phyloP scores from a whole-genome alignment of 345 rosid species.

The Aquilaria yunnanensis region DNA sequence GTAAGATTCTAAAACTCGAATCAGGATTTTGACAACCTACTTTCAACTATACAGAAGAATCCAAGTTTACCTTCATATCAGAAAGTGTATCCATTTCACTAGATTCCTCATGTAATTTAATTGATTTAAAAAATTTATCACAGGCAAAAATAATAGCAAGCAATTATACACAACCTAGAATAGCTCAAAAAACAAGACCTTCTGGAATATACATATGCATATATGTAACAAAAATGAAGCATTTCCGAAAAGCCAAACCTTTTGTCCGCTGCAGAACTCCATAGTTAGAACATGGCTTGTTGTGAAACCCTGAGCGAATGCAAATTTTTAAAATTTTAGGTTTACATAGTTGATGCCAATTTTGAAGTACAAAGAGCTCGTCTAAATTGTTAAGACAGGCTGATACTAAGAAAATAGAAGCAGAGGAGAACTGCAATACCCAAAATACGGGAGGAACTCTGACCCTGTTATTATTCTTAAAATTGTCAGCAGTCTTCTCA shows the following conservation, averaged over 20 bases:
- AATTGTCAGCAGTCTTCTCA: conserved; percentile 63
- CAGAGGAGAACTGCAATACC: conserved; percentile 34
- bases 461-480: conserved; percentile 46
- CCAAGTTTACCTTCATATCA: too few species aligned
- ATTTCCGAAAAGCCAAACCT: conserved; percentile 37
- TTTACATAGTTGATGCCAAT: background rate
- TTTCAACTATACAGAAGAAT: too few species aligned
- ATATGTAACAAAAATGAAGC: too few species aligned
- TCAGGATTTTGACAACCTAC: too few species aligned
- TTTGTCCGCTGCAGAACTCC: conserved; percentile 75
- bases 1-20: too few species aligned
- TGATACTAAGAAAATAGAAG: background rate
- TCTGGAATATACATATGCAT: too few species aligned
- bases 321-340: conserved; percentile 8
- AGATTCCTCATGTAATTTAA: too few species aligned
- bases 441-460: conserved; percentile 59
- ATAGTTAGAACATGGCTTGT: conserved; percentile 73
- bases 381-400: background rate
- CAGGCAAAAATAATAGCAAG: too few species aligned
- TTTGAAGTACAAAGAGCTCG: conserved; percentile 2
- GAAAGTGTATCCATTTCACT: too few species aligned
- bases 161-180: too few species aligned
- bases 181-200: too few species aligned
- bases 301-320: conserved; percentile 49
- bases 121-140: too few species aligned